phyloP scores from a whole-genome alignment of 1,284 basidiomycete species.

The Omphalotus olearius region DNA sequence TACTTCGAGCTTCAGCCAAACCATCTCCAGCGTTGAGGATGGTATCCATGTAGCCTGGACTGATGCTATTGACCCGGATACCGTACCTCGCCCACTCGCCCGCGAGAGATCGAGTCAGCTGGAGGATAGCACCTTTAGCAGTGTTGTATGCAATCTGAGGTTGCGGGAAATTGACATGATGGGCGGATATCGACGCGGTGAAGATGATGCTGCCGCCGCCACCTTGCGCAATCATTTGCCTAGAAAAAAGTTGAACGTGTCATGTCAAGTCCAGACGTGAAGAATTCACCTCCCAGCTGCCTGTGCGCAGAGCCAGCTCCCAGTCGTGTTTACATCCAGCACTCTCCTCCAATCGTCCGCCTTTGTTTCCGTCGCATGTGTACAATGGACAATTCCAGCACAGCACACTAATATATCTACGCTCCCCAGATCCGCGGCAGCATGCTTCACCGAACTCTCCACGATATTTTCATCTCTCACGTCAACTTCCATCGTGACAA shows the following conservation, averaged over 20 bases:
- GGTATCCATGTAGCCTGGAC: slow-evolving; percentile 43
- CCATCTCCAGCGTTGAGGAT: slow-evolving; percentile 32
- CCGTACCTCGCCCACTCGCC: slow-evolving; percentile 36
- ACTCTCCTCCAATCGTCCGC: slow-evolving; percentile 32
- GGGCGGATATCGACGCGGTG: slow-evolving; percentile 37
- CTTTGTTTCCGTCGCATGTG: slow-evolving; percentile 26
- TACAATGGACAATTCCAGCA: slow-evolving; percentile 34
- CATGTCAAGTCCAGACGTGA: too few species aligned
- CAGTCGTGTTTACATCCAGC: slow-evolving; percentile 37
- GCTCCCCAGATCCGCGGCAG: slow-evolving; percentile 26
- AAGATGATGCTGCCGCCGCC: slow-evolving; percentile 38
- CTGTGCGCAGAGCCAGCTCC: slow-evolving; percentile 39
- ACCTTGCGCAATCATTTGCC: slow-evolving; percentile 37
- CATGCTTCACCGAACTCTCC: slow-evolving; percentile 24
- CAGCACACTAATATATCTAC: slow-evolving; percentile 36
- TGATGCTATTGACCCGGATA: slow-evolving; percentile 38
- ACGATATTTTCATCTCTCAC: slow-evolving; percentile 31
- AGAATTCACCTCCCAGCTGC: slow-evolving; percentile 31
- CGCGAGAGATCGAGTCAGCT: slow-evolving; percentile 29
- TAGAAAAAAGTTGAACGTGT: slow-evolving; percentile 12
- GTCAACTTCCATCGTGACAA: slow-evolving; percentile 31
- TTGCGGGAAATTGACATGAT: slow-evolving; percentile 36
- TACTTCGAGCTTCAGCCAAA: slow-evolving; percentile 24
- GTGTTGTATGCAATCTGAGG: slow-evolving; percentile 33
- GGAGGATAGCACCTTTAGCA: slow-evolving; percentile 30